Evolutionary conservation across 345 rosid genomes (phyloP).

Genomic region (Salix purpurea): DNA sequence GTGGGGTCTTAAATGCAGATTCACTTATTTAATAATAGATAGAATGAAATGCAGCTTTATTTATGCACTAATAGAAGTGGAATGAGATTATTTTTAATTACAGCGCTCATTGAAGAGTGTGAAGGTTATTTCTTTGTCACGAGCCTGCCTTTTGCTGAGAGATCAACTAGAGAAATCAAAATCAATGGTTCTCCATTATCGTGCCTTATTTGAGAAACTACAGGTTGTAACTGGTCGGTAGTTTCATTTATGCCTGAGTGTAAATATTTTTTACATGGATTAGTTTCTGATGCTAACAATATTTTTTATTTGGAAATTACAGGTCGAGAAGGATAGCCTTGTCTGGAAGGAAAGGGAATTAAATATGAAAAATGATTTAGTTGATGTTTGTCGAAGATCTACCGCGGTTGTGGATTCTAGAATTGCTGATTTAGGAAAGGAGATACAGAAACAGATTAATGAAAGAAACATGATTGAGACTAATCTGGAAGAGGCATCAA

Average conservation of each 20-base stretch:
- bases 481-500: slow-evolving; percentile 61
- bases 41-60: slow-evolving; percentile 20
- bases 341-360: slow-evolving; percentile 83
- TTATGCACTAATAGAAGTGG: slow-evolving; percentile 12
- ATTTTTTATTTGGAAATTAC: slow-evolving; percentile 20
- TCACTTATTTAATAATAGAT: slow-evolving; percentile 13
- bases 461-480: slow-evolving; percentile 51
- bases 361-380: slow-evolving; percentile 61
- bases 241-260: slow-evolving; percentile 39
- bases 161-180: slow-evolving; percentile 77
- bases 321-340: slow-evolving; percentile 88
- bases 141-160: slow-evolving; percentile 49
- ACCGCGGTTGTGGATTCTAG: slow-evolving; percentile 63
- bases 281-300: slow-evolving; percentile 30
- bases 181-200: slow-evolving; percentile 57
- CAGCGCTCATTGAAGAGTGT: slow-evolving; percentile 73
- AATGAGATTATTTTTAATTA: slow-evolving; percentile 24
- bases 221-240: slow-evolving; percentile 84
- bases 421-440: slow-evolving; percentile 51
- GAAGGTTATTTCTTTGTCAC: slow-evolving; percentile 65
- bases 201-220: slow-evolving; percentile 74
- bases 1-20: slow-evolving; percentile 12
- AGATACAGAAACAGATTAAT: slow-evolving; percentile 62
- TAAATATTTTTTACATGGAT: slow-evolving; percentile 17
- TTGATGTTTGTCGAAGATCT: slow-evolving; percentile 69